Evolutionary conservation across 352 stramenopile genomes (phyloP).

Genomic region (Aphanomyces euteiches): DNA sequence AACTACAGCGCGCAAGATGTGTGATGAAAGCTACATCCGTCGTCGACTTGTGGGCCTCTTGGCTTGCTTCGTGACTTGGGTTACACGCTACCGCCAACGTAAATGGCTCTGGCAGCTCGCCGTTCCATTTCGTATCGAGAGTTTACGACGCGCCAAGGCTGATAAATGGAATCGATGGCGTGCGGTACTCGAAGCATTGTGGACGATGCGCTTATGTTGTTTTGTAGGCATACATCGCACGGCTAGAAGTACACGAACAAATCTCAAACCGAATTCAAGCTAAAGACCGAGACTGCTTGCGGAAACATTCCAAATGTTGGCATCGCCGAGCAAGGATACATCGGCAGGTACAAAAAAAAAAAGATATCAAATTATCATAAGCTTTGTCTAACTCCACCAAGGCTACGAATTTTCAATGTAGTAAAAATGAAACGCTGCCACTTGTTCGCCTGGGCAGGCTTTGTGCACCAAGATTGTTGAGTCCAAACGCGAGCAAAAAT

Average conservation of each 20-base stretch:
- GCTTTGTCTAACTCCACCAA: too few species aligned
- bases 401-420: too few species aligned
- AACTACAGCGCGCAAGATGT: neutral
- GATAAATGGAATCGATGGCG: neutral
- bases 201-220: too few species aligned
- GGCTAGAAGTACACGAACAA: neutral
- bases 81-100: neutral
- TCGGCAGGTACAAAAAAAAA: too few species aligned
- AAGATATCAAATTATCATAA: too few species aligned
- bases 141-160: neutral
- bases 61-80: constrained; percentile 8
- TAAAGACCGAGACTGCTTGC: too few species aligned
- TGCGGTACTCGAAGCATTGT: neutral
- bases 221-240: neutral
- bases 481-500: too few species aligned
- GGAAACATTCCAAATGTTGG: too few species aligned
- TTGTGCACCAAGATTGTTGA: too few species aligned
- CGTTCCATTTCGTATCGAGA: constrained; percentile 1
- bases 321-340: too few species aligned
- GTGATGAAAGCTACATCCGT: neutral
- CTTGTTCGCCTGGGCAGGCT: too few species aligned
- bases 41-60: constrained; percentile 3
- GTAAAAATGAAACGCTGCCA: too few species aligned
- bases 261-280: neutral
- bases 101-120: constrained; percentile 4